Evolutionary conservation across 2,329 filamentous ascomycete species (phyloP).

Genomic region (Colletotrichum lentis): DNA sequence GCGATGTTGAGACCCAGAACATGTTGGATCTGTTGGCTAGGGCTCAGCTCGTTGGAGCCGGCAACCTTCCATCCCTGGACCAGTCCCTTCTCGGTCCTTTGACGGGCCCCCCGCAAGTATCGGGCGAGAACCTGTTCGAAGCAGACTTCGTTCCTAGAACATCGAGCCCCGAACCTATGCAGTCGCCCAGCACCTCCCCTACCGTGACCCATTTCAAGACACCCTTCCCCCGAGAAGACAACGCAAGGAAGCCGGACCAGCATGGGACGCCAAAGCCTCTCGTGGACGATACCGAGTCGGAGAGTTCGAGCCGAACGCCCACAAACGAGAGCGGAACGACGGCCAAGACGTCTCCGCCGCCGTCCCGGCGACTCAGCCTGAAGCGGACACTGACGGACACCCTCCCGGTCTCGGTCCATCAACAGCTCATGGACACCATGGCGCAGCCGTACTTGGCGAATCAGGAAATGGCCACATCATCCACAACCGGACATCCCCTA

Average conservation of each 20-base stretch:
- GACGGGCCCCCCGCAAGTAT: conserved; percentile 79
- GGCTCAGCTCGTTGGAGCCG: conserved; percentile 78
- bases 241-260: conserved; percentile 22
- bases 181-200: conserved; percentile 49
- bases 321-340: conserved; percentile 65
- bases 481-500: conserved; percentile 53
- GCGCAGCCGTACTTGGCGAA: conserved; percentile 77
- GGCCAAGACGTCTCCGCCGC: conserved; percentile 61
- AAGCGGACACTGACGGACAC: conserved; percentile 92
- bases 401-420: conserved; percentile 75
- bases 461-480: conserved; percentile 57
- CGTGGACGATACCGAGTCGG: conserved; percentile 50
- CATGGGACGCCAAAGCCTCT: conserved; percentile 35
- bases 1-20: conserved; percentile 85
- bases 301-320: conserved; percentile 62
- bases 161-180: conserved; percentile 59
- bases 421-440: conserved; percentile 84
- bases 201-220: conserved; percentile 37
- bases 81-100: conserved; percentile 65
- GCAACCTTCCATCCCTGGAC: conserved; percentile 64
- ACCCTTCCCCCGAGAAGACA: conserved; percentile 22
- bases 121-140: conserved; percentile 84
- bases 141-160: conserved; percentile 72
- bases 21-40: conserved; percentile 89
- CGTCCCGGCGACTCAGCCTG: conserved; percentile 70